Base-by-base conservation (phyloP, 2,329 filamentous ascomycete species). In the Chaetoscypha palmicola region DNA sequence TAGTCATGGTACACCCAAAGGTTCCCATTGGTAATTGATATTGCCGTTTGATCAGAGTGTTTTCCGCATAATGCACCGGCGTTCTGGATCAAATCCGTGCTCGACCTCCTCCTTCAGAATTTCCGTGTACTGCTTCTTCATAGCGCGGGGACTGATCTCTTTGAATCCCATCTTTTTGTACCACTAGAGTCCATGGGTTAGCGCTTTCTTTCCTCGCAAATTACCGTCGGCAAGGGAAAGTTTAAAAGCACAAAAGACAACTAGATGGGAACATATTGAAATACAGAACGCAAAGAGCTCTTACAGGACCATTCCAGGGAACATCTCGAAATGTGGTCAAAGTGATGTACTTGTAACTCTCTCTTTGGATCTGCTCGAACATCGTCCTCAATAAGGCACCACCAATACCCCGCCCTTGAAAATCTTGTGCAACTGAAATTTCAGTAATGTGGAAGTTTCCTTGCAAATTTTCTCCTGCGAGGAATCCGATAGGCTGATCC, bases 391-490 rank as follows among this genome's bases (percentile, higher is more conserved):
- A 58, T 42, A 62, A 45, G 8, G 52, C 45, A 45, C 46, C 54
- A 31, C 58, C 59, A 39, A 62, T 46, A 2, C 58, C 59, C 19
- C 48, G 55, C n/a, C 57, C 50, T 46, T 62, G 59, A 26, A 47
- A 56, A 26, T 51, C 49, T 32, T 51, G 46, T 7, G 49, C 48
- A 4, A 61, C 58, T 5, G 58, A 60, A 21, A 62, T 38, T 44
- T 60, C 53, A n/a, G 53, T 51, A 21, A 61, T 51, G 36, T 61
- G 55, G 38, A 61, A 61, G 42, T 56, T 55, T 16, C 52, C 58
- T 33, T 56, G 54, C 5, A 60, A 22, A 24, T 49, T 47, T 26
- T 57, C 41, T 2, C 57, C 58, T 46, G 50, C 54, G 23, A 56
- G 33, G 26, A 62, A 62, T 5, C 58, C 59, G 9, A 61, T 54